phyloP scores from a whole-genome alignment of 108 stramenopile genomes.

The Skeletonema tropicum region DNA sequence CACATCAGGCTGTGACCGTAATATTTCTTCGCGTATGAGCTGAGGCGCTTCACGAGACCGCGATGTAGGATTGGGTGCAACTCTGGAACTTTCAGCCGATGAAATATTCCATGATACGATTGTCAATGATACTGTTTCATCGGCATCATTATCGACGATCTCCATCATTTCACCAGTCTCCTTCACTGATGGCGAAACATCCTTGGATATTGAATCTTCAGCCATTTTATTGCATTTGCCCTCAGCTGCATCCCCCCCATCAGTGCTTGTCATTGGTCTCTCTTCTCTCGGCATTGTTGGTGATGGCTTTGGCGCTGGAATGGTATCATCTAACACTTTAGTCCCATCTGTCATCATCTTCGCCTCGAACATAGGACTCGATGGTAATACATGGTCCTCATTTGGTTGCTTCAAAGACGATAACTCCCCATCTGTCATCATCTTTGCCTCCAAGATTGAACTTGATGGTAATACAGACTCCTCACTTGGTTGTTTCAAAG shows the following conservation, averaged over 20 bases:
- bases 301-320: background rate
- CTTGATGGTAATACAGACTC: too few relatives aligned
- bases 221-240: background rate
- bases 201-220: background rate
- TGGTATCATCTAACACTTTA: background rate
- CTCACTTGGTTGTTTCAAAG: too few relatives aligned
- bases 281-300: background rate
- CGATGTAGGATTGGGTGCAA: slow-evolving; percentile 4
- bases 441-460: background rate
- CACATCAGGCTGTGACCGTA: slow-evolving; percentile 6
- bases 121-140: background rate
- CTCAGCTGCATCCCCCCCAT: background rate
- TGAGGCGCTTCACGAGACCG: slow-evolving; percentile 13
- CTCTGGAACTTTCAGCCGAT: slow-evolving; percentile 17
- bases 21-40: slow-evolving; percentile 16
- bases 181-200: background rate
- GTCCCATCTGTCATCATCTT: background rate
- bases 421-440: background rate
- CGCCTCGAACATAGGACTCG: too few relatives aligned
- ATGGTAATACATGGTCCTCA: background rate
- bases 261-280: background rate
- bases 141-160: background rate
- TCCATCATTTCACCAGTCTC: background rate
- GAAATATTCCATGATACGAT: slow-evolving; percentile 38
- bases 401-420: background rate